Percentiles rank a stretch among this genome's conserved stretches.
Evolutionary conservation across 768 basidiomycete species (phyloP).

Genomic region (Lactarius trivialis): DNA sequence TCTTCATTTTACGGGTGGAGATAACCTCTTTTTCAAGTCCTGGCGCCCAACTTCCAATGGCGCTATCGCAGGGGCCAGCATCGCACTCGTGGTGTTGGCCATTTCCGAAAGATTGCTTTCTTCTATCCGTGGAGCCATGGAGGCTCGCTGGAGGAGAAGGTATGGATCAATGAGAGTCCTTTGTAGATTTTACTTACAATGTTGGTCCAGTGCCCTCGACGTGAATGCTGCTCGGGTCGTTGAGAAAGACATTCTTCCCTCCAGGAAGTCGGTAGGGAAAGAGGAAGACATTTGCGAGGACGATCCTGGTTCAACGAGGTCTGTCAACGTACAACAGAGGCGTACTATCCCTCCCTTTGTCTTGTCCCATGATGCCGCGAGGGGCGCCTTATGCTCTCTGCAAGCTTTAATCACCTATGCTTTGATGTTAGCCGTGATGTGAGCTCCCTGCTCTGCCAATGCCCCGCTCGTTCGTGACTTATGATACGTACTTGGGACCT

Average conservation of each 20-base stretch:
- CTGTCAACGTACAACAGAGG: slow-evolving; percentile 16
- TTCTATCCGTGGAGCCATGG: slow-evolving; percentile 47
- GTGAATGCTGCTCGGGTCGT: neutral
- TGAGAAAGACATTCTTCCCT: neutral
- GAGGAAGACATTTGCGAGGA: neutral
- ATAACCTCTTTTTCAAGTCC: slow-evolving; percentile 57
- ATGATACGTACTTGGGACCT: slow-evolving; percentile 14
- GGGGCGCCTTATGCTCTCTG: slow-evolving; percentile 57
- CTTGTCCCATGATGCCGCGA: slow-evolving; percentile 56
- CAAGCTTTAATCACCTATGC: slow-evolving; percentile 59
- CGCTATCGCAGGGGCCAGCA: slow-evolving; percentile 67
- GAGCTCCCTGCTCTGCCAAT: slow-evolving; percentile 28
- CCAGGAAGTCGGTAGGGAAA: neutral
- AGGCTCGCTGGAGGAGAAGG: slow-evolving; percentile 55
- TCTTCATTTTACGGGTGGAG: slow-evolving; percentile 62
- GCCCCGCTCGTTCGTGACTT: neutral
- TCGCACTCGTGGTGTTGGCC: slow-evolving; percentile 61
- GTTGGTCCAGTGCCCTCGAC: neutral
- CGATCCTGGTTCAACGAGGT: neutral
- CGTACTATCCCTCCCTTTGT: slow-evolving; percentile 59
- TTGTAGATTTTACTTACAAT: neutral
- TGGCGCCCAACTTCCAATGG: slow-evolving; percentile 66
- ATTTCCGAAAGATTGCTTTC: slow-evolving; percentile 65
- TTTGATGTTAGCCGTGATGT: slow-evolving; percentile 84
- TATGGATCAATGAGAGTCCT: slow-evolving; percentile 26